These are phyloP conservation scores for Backusella liffmaniae DNA, from an alignment of 192 early-diverging fungal genomes.

Conservation along the genomic window DNA sequence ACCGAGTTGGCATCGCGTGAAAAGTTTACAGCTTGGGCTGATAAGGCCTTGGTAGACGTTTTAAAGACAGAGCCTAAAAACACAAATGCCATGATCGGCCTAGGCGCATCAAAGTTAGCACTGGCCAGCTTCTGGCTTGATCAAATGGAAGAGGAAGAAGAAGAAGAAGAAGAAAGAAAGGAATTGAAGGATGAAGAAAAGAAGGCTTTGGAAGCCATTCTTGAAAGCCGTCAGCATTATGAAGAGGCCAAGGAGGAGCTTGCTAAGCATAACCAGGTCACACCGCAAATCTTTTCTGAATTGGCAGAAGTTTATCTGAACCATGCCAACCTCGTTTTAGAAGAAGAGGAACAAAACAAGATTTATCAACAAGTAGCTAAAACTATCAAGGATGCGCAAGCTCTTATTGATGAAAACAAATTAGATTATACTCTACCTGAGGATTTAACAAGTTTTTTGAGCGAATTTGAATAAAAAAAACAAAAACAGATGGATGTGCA, in stretches of 20 bases:
- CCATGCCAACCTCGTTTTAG: conserved; percentile 30
- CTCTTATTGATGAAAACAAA: neutral
- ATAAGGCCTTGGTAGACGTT: neutral
- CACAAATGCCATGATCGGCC: conserved; percentile 15
- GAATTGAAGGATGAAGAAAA: conserved; percentile 24
- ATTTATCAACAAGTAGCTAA: conserved; percentile 25
- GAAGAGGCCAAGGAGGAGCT: conserved; percentile 6
- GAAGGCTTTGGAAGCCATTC: conserved; percentile 30
- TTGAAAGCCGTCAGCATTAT: conserved; percentile 11
- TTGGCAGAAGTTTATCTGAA: conserved; percentile 32
- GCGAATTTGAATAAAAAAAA: conserved; percentile 24
- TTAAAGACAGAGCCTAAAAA: conserved; percentile 12
- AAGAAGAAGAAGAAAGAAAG: conserved; percentile 14
- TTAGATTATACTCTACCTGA: conserved; percentile 29
- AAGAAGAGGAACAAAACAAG: conserved; percentile 22
- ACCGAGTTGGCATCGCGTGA: neutral
- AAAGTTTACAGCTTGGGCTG: conserved; percentile 24
- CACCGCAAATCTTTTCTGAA: conserved; percentile 20
- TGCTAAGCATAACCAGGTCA: conserved; percentile 1
- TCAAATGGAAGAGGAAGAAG: conserved; percentile 16
- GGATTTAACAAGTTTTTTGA: conserved; percentile 31
- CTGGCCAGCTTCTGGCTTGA: conserved; percentile 30
- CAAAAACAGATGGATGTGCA: neutral
- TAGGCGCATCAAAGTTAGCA: conserved; percentile 27
- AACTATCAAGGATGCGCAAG: conserved; percentile 18